These are phyloP conservation scores for Globisporangium cederbergense DNA, from an alignment of 352 stramenopile genomes.

Conservation along the genomic window DNA sequence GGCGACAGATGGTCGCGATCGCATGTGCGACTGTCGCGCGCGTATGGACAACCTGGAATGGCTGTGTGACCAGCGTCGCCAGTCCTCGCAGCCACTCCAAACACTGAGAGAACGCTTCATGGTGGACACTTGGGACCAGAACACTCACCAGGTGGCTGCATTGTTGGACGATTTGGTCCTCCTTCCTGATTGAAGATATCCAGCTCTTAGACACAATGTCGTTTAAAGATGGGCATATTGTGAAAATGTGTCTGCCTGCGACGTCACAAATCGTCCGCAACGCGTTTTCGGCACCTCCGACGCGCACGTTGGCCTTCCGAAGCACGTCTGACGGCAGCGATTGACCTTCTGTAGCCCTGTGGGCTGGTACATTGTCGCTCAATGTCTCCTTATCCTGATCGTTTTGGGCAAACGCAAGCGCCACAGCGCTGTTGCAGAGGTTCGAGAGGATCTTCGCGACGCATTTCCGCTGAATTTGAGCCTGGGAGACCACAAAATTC, in stretches of 20 bases:
- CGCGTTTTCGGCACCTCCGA: slow-evolving; percentile 38
- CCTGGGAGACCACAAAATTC: slow-evolving; percentile 53
- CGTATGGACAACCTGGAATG: slow-evolving; percentile 25
- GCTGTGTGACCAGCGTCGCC: slow-evolving; percentile 23
- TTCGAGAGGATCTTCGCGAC: slow-evolving; percentile 79
- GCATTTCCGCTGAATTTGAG: slow-evolving; percentile 56
- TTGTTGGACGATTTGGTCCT: slow-evolving; percentile 41
- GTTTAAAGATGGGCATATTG: slow-evolving; percentile 31
- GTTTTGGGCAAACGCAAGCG: slow-evolving; percentile 23
- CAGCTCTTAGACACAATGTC: slow-evolving; percentile 36
- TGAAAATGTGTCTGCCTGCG: slow-evolving; percentile 31
- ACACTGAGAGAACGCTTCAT: slow-evolving; percentile 23
- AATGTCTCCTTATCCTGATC: slow-evolving; percentile 15
- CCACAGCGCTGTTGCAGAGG: slow-evolving; percentile 60
- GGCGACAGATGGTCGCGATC: slow-evolving; percentile 45
- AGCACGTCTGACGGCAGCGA: slow-evolving; percentile 15
- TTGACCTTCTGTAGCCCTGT: neutral
- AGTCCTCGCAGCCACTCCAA: slow-evolving; percentile 47
- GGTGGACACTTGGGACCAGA: slow-evolving; percentile 31
- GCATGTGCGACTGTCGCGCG: slow-evolving; percentile 33
- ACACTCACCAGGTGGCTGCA: slow-evolving; percentile 47
- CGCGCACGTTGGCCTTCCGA: slow-evolving; percentile 35
- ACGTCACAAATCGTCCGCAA: slow-evolving; percentile 38
- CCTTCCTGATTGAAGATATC: slow-evolving; percentile 8
- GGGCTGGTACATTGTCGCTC: neutral